Conservation (phyloP, 192 early-diverging fungal species). For the Kappamyces sp. region DNA sequence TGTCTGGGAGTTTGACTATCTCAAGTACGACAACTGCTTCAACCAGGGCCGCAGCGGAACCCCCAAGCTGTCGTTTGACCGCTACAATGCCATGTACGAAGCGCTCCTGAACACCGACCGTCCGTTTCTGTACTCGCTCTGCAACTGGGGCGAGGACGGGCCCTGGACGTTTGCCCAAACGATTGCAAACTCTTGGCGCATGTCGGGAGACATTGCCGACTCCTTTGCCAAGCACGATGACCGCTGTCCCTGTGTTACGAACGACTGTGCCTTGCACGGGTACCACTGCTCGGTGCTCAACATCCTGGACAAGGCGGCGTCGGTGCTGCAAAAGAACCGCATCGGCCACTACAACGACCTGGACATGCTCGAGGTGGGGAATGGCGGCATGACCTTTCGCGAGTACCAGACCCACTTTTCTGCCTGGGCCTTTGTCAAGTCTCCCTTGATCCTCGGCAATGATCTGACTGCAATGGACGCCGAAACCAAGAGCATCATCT, state of each 20-base stretch:
- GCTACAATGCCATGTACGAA: conserved; percentile 33
- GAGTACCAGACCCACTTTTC: conserved; percentile 48
- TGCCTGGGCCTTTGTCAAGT: conserved; percentile 52
- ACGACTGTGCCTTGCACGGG: conserved; percentile 21
- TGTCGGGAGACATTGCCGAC: conserved; percentile 27
- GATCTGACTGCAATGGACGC: conserved; percentile 34
- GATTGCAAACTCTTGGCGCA: conserved; percentile 38
- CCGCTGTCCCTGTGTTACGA: conserved; percentile 18
- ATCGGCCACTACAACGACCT: conserved; percentile 49
- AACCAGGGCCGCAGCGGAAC: conserved; percentile 33
- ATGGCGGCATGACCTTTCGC: conserved; percentile 35
- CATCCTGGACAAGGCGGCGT: conserved; percentile 27
- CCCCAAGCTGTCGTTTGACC: conserved; percentile 19
- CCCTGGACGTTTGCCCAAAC: conserved; percentile 34
- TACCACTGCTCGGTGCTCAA: conserved; percentile 23
- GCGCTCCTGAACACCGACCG: conserved; percentile 42
- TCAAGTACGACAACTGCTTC: conserved; percentile 59
- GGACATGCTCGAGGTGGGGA: conserved; percentile 55
- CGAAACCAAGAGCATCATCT: conserved; percentile 26
- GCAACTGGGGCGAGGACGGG: conserved; percentile 43
- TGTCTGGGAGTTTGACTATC: conserved; percentile 52
- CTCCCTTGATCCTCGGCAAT: conserved; percentile 54
- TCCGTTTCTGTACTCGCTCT: conserved; percentile 39
- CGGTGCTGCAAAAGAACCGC: conserved; percentile 17
- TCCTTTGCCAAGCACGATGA: conserved; percentile 14